Base-by-base conservation (phyloP, 2,329 filamentous ascomycete species). In the Penicillium italicum region DNA sequence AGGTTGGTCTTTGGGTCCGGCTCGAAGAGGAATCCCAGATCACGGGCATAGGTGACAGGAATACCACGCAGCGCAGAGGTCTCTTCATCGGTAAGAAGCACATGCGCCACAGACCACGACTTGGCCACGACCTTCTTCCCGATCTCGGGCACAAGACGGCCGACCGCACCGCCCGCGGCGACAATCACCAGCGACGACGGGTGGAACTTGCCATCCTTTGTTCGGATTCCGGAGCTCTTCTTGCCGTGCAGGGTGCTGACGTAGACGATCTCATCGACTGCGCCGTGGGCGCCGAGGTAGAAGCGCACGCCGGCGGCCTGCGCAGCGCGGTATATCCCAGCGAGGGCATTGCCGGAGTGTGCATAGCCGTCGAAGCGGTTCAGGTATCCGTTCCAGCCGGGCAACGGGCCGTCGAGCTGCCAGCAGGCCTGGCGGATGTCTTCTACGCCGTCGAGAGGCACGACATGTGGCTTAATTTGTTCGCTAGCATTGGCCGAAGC, bases 21-120 rank as follows among this genome's bases (percentile, higher is more conserved):
- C 67, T 87, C 85, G 55, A 87, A 87, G 70, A 85, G 83, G 74
- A 87, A 87, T 0, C 84, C 84, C 0, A 86, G 71, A 57, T 87
- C 84, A 2, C 84, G 78, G 1, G 80, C 80, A 50, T 85, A 84
- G 0, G 80, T 84, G 0, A 85, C 81, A 0, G 85, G 84, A 11
- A 87, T 82, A 2, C 81, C 81, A 2, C 79, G 77, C 1, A 87
- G 77, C 5, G 70, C 71, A 3, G 78, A 75, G 0, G 80, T 77
- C 66, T 87, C 84, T 0, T 77, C 76, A 6, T 80, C 75, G 0
- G 77, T 83, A 1, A 87, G 75, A 45, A 81, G 79, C 2, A 86
- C 73, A 62, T 87, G 84, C 0, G 80, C 83, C 1, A 87, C 79
- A 0, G 80, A 79, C 81, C 82, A 86, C 0, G 77, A 79, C 53